Evolutionary conservation across 805 yeast genomes (phyloP), one percentile per base, ranked within the genome.

Genomic region (Yarrowia divulgata): DNA sequence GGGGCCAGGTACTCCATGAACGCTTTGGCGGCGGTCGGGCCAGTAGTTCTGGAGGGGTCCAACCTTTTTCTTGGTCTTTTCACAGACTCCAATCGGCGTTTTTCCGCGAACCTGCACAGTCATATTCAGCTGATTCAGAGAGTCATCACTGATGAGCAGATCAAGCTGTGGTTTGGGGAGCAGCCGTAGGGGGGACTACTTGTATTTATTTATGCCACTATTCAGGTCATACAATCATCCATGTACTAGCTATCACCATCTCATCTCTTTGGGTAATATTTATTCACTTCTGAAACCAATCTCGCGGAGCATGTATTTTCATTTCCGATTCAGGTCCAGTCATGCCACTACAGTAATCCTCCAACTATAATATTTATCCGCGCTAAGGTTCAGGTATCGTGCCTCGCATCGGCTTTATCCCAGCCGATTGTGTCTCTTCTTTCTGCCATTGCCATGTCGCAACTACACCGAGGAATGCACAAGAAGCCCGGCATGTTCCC

Each of bases 401-500:
- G 60, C 60, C 45, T 54, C 58, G 58, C 43, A 52, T 50, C 14
- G 39, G 5, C 54, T 48, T 39, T 32, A 49, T 49, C 54, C 37
- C 35, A 16, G 39, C 42, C 10, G 23, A 23, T 1, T 13, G 10
- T 29, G 23, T 8, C 39, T 14, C 23, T 49, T 34, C 23, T 12
- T 12, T 35, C 40, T 4, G 10, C 34, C 45, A 40, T 23, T 57
- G 37, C 46, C 37, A 60, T 60, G 66, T 60, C 66, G 14, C 50
- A 45, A 35, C 52, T 60, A 45, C 66, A 45, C 10, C 66, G 66
- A 18, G 66, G 46, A 42, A 60, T 60, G n/a, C 66, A 60, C 42
- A 60, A 60, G 18, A 43, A 45, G 34, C 52, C 66, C n/a, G 66
- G 66, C 40, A 32, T 60, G 40, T 18, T 60, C 14, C 66, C 66